These are phyloP conservation scores for Pseudozyma pruni DNA, from an alignment of 1,284 basidiomycete species.

Conservation along the genomic window DNA sequence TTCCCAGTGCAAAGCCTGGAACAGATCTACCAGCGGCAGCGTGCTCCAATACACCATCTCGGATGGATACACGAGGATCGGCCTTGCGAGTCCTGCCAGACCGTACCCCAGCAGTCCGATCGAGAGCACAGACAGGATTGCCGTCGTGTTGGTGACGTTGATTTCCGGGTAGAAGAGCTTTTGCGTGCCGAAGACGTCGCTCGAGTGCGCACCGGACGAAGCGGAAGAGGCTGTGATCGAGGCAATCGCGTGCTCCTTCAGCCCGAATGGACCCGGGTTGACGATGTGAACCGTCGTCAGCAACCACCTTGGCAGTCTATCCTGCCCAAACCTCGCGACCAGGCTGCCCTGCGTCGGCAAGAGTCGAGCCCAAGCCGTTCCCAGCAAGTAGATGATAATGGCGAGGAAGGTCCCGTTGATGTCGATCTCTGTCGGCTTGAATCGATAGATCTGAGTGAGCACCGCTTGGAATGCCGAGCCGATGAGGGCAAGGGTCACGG, in stretches of 20 bases:
- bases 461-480: slow-evolving; percentile 73
- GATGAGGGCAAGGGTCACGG: slow-evolving; percentile 73
- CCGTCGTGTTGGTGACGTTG: slow-evolving; percentile 69
- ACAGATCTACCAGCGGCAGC: slow-evolving; percentile 57
- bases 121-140: slow-evolving; percentile 75
- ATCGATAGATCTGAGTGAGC: slow-evolving; percentile 71
- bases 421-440: slow-evolving; percentile 73
- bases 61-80: slow-evolving; percentile 41
- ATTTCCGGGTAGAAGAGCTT: slow-evolving; percentile 42
- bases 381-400: slow-evolving; percentile 73
- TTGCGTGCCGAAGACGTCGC: slow-evolving; percentile 31
- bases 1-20: slow-evolving; percentile 63
- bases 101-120: slow-evolving; percentile 78
- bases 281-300: slow-evolving; percentile 71
- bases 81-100: slow-evolving; percentile 68
- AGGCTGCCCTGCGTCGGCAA: slow-evolving; percentile 68
- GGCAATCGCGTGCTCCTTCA: slow-evolving; percentile 76
- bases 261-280: slow-evolving; percentile 73
- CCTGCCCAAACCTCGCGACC: slow-evolving; percentile 3
- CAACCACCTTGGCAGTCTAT: slow-evolving; percentile 60
- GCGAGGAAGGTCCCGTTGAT: slow-evolving; percentile 75
- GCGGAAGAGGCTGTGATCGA: slow-evolving; percentile 74
- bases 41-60: slow-evolving; percentile 68
- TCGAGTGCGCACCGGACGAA: slow-evolving; percentile 15
- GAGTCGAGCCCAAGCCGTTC: slow-evolving; percentile 71